Evolutionary conservation across 352 stramenopile species (phyloP).

Genomic region (Phytophthora pinifolia): DNA sequence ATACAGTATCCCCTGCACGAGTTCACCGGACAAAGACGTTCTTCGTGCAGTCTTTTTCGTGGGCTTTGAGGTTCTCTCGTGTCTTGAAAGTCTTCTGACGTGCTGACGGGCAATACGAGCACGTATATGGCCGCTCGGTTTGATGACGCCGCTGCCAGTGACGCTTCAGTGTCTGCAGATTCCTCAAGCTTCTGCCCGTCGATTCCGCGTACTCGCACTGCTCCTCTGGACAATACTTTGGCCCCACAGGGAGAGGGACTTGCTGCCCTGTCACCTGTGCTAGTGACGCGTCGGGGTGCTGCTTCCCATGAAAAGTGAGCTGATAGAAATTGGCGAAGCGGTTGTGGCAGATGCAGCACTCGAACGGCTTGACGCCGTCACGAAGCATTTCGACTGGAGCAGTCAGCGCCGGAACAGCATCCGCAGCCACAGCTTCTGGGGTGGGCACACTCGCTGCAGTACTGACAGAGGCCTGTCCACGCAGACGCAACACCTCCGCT

Average conservation of each 20-base stretch:
- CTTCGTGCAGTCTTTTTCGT: conserved; percentile 64
- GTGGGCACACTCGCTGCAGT: background rate
- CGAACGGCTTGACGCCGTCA: conserved; percentile 65
- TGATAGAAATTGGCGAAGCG: conserved; percentile 73
- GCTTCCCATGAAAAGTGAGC: conserved; percentile 69
- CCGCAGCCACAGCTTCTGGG: conserved; percentile 5
- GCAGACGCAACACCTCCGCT: conserved; percentile 37
- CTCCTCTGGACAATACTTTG: conserved; percentile 58
- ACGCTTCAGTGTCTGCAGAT: conserved; percentile 73
- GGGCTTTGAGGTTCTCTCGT: conserved; percentile 67
- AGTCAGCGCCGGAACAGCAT: conserved; percentile 28
- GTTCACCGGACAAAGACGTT: conserved; percentile 19
- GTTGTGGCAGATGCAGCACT: conserved; percentile 56
- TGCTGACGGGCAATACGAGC: conserved; percentile 36
- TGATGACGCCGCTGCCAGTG: conserved; percentile 72
- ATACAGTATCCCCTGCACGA: conserved; percentile 1
- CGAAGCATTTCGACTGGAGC: conserved; percentile 54
- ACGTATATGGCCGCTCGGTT: conserved; percentile 50
- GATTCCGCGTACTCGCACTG: conserved; percentile 54
- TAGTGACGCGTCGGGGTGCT: conserved; percentile 40
- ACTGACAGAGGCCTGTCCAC: conserved; percentile 13
- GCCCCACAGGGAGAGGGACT: conserved; percentile 48
- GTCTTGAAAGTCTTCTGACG: conserved; percentile 68
- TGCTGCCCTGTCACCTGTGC: conserved; percentile 40
- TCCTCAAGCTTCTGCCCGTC: conserved; percentile 51